A percentile compares a stretch with the other conserved stretches of the same genome.
These are phyloP conservation scores for Hygrophila difformis DNA, from an alignment of 257 asterid genomes.

Conservation along the genomic window DNA sequence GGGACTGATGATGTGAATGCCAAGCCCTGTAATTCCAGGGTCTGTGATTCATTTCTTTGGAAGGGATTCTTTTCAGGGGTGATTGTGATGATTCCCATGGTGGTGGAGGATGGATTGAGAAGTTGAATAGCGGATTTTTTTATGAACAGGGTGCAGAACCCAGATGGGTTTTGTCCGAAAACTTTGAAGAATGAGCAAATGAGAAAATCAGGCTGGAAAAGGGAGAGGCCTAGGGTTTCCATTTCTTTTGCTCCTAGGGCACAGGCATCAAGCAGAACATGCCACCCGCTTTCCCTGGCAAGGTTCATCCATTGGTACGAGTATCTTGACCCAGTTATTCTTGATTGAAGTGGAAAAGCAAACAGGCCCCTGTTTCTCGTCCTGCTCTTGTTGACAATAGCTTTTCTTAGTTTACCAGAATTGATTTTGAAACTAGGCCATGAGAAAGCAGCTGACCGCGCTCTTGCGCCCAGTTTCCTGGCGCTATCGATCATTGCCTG, in stretches of 20 bases:
- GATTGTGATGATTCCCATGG: constrained; percentile 52
- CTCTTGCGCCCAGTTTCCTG: constrained; percentile 30
- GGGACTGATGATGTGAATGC: too few relatives aligned
- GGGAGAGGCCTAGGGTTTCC: constrained; percentile 82
- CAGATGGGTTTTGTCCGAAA: constrained; percentile 79
- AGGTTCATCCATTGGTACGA: constrained; percentile 74
- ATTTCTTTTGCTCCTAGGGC: constrained; percentile 70
- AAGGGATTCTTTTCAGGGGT: too few relatives aligned
- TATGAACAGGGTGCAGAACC: constrained; percentile 60
- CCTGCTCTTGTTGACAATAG: constrained; percentile 25
- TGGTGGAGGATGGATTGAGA: constrained; percentile 26
- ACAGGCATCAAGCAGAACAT: constrained; percentile 69
- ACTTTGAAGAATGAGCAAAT: constrained; percentile 65
- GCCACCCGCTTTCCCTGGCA: constrained; percentile 84
- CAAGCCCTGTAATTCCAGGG: too few relatives aligned
- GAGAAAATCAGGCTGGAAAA: constrained; percentile 66
- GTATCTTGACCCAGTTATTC: constrained; percentile 55
- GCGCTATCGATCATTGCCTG: constrained; percentile 41
- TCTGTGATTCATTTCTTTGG: too few relatives aligned
- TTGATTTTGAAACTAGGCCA: constrained; percentile 66
- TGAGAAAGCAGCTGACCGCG: constrained; percentile 47
- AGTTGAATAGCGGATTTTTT: constrained; percentile 39
- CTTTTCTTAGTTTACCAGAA: constrained; percentile 42
- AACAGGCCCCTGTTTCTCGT: constrained; percentile 33
- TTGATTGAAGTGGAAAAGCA: constrained; percentile 74